Base-by-base conservation (phyloP, 306 rosid species). In the Vigna mungo region DNA sequence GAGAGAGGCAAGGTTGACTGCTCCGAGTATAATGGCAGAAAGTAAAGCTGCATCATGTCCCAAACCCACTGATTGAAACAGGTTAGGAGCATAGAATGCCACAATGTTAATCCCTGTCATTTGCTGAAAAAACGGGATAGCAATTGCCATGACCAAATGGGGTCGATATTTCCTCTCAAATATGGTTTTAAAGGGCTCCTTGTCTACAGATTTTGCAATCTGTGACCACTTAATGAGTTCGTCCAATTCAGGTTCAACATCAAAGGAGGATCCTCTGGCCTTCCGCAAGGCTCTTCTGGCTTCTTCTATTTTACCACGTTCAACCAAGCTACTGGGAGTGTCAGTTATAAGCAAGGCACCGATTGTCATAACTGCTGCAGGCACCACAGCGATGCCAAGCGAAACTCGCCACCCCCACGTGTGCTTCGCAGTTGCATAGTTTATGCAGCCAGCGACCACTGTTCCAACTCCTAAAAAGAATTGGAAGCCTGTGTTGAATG, bases 371-470 rank as follows among this genome's bases (percentile, higher is more conserved):
- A 91, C 12, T 1, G 59, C 47, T 1, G 94, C 91, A 0, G 93
- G 93, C 5, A 53, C 96, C 0, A 85, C 46, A 8, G 93, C 98
- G 0, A 91, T 88, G 47, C 96, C 97, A 0, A 93, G 89, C 2
- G 92, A 91, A 54, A 93, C 59, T 3, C 94, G 87, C 97, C 96
- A 91, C 0, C 97, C 96, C 91, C 92, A 80, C 4, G 36, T 46
- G 80, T 66, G 91, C 34, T 86, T 83, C 0, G 92, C 79, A 0
- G 93, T 88, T 74, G n/a, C 91, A 0, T 15, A 88, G 79, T 93
- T 89, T n/a, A 93, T 86, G 87, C 88, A 85, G 30, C 76, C 74
- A 0, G 93, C 93, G 0, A 83, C 84, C 0, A 89, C 81, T 41
- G 86, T 87, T 0, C 97, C 98, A 0, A 89, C 36, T 41, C 89